These are phyloP conservation scores for Diaporthe velutina DNA, from an alignment of 2,329 filamentous ascomycete species.

Conservation along the genomic window DNA sequence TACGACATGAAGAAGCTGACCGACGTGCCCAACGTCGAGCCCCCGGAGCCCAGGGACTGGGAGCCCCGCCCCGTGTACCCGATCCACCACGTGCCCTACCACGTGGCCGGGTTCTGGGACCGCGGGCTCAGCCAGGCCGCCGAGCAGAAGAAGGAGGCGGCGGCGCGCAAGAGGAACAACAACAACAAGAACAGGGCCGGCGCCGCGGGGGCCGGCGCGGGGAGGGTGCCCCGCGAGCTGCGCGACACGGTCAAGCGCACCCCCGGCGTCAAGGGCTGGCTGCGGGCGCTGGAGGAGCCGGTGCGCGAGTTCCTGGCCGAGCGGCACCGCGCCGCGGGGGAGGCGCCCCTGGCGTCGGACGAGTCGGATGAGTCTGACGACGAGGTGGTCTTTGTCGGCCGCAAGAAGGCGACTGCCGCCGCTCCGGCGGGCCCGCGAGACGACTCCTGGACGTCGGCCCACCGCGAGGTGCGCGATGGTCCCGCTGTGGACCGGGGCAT, in stretches of 20 bases:
- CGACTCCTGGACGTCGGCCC: slow-evolving; percentile 63
- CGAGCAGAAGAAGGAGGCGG: slow-evolving; percentile 57
- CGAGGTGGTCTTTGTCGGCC: slow-evolving; percentile 91
- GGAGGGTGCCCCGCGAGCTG: slow-evolving; percentile 82
- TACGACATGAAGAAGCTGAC: slow-evolving; percentile 97
- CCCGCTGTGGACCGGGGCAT: slow-evolving; percentile 70
- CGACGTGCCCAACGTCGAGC: slow-evolving; percentile 86
- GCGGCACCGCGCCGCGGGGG: slow-evolving; percentile 57
- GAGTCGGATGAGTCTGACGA: slow-evolving; percentile 68
- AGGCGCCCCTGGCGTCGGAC: slow-evolving; percentile 50
- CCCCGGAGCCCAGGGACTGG: slow-evolving; percentile 87
- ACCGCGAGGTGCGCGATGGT: slow-evolving; percentile 68
- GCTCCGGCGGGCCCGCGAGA: slow-evolving; percentile 45
- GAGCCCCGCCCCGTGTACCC: slow-evolving; percentile 85
- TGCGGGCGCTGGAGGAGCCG: slow-evolving; percentile 87
- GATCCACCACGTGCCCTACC: slow-evolving; percentile 85
- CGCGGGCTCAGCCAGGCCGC: slow-evolving; percentile 63
- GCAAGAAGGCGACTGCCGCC: slow-evolving; percentile 68
- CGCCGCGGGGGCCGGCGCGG: slow-evolving; percentile 55
- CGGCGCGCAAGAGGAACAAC: slow-evolving; percentile 53
- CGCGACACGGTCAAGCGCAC: slow-evolving; percentile 84
- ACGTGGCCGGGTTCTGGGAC: slow-evolving; percentile 90
- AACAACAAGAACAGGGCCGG: slow-evolving; percentile 52
- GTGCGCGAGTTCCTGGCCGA: slow-evolving; percentile 81
- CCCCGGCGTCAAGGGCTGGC: slow-evolving; percentile 81